Base-by-base conservation (phyloP, 2,329 filamentous ascomycete genomes). In the Botrytis galanthina region DNA sequence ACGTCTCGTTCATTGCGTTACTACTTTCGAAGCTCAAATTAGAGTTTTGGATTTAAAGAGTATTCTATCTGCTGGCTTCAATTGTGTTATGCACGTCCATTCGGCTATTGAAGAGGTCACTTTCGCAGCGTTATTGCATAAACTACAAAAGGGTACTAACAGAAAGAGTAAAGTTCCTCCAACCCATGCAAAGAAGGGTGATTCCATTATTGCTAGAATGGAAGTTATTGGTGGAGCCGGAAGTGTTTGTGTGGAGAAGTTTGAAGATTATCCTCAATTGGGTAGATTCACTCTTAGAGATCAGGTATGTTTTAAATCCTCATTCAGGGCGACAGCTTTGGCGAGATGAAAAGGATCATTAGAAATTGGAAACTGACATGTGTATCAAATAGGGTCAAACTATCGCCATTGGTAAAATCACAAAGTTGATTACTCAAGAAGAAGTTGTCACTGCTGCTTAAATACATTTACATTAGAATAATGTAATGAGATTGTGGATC, bases 331-430 rank as follows among this genome's bases (percentile, higher is more conserved):
- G 12, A 18, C 14, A 12, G 26, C 3, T 32, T n/a, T 22, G 35
- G 44, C 64, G 39, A 7, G 12, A 39, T 26, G 26, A 4, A 39
- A 46, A 32, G 26, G 18, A 16, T 10, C 26, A 10, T 3, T 5
- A 6, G 29, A 59, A 59, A 6, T 35, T 60, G 20, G 20, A 63
- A 73, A 67, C 74, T 80, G 75, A 80, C 71, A 60, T 39, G 18
- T 70, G 54, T n/a, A 35, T 61, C 76, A 70, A 81, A 72, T 81
- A 98, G 91, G 96, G 96, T 80, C 95, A 98, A 92, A 99, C 96
- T 0, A 98, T 99, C 85, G 96, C 96, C 73, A 99, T 99, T 85
- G 96, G 96, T 81, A 99, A 99, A 89, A 97, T 99, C 83, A 98
- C 94, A 74, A 98, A 95, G 88, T 88, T 99, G 75, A 89, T 93